phyloP scores from a whole-genome alignment of 192 early-diverging fungal species.

The Phlyctochytrium bullatum region DNA sequence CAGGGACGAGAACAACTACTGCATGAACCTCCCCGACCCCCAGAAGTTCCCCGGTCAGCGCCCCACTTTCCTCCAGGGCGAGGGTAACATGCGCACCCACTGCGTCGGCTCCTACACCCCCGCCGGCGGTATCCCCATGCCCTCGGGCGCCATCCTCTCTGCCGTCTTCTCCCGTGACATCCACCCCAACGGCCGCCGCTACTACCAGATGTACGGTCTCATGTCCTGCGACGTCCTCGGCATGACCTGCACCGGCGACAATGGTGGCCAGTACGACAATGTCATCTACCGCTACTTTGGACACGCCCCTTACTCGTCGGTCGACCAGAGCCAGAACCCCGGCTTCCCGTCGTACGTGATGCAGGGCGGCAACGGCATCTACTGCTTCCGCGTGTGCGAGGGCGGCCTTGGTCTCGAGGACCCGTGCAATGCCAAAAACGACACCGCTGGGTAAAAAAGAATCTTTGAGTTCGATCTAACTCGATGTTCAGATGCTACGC shows the following conservation, averaged over 20 bases:
- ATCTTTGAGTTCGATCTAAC: too few species aligned
- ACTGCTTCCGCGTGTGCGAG: conserved; percentile 25
- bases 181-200: conserved; percentile 8
- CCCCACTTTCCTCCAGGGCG: conserved; percentile 31
- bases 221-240: conserved; percentile 20
- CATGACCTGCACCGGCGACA: neutral
- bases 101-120: conserved; percentile 29
- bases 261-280: neutral
- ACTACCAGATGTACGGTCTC: conserved; percentile 26
- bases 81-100: conserved; percentile 24
- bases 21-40: conserved; percentile 13
- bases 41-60: neutral
- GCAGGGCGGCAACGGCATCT: conserved; percentile 28
- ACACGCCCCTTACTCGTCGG: conserved; percentile 28
- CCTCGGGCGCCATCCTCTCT: conserved; percentile 18
- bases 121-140: conserved; percentile 17
- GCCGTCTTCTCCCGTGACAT: conserved; percentile 13
- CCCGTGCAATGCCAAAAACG: conserved; percentile 23
- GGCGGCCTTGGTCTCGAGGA: conserved; percentile 6
- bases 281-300: conserved; percentile 24
- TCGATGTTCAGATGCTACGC: too few species aligned
- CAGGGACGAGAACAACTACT: conserved; percentile 3
- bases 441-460: conserved; percentile 3
- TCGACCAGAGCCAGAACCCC: conserved; percentile 9
- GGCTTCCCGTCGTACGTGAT: neutral